phyloP scores from a whole-genome alignment of 441 rosid genomes.

The Adansonia madagascariensis region DNA sequence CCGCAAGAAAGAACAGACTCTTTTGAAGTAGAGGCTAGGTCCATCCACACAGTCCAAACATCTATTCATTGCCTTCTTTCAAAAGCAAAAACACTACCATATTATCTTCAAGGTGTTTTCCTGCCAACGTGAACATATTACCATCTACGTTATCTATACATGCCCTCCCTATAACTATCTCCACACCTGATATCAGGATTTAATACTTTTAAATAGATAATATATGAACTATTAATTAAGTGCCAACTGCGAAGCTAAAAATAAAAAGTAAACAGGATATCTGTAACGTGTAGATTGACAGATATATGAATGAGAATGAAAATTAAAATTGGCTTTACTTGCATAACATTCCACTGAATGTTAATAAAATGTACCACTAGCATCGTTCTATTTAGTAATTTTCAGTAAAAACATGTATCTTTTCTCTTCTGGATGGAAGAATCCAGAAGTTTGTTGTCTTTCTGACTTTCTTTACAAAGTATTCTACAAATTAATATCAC shows the following conservation, averaged over 20 bases:
- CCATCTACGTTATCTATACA: neutral
- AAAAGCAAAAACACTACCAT: slow-evolving; percentile 9
- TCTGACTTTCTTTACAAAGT: neutral
- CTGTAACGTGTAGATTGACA: neutral
- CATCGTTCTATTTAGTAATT: neutral
- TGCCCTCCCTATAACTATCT: slow-evolving; percentile 9
- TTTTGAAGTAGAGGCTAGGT: neutral
- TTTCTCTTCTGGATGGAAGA: slow-evolving; percentile 1
- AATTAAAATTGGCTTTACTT: slow-evolving; percentile 1
- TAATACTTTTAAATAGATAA: slow-evolving; percentile 7
- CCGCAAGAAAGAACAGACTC: neutral
- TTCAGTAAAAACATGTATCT: neutral
- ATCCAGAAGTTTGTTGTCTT: neutral
- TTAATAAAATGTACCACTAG: neutral
- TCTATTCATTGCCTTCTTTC: slow-evolving; percentile 2
- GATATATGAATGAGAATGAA: neutral
- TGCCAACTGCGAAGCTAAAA: neutral
- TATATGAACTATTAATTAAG: neutral
- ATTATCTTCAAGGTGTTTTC: slow-evolving; percentile 7
- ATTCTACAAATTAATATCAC: slow-evolving; percentile 1
- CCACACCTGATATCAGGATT: neutral
- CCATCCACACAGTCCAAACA: neutral
- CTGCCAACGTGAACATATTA: neutral
- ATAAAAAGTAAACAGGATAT: neutral
- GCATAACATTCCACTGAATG: neutral